A percentile compares a stretch with the other conserved stretches of the same genome.
Conservation (phyloP, 2,329 filamentous ascomycete genomes). For the Fusarium tanahbumbuense region DNA sequence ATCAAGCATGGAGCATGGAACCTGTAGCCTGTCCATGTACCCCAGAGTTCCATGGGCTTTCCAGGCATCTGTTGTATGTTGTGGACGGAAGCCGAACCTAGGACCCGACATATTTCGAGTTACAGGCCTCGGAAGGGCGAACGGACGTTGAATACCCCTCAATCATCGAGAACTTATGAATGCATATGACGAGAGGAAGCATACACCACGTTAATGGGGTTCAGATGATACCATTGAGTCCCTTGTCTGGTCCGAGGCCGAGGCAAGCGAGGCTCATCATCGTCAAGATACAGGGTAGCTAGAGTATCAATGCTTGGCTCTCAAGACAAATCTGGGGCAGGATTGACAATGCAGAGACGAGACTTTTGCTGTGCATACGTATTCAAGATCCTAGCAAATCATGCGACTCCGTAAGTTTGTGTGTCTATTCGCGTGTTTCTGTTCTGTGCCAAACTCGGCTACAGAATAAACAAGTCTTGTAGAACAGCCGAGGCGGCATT, state of each 20-base stretch:
- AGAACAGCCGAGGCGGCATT: not conserved
- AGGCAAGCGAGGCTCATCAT: constrained; percentile 20
- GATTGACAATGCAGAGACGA: constrained; percentile 27
- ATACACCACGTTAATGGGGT: constrained; percentile 8
- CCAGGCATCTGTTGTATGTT: constrained; percentile 1
- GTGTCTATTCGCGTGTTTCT: not conserved
- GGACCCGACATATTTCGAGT: constrained; percentile 17
- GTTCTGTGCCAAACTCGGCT: constrained; percentile 1
- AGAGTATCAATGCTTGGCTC: constrained; percentile 11
- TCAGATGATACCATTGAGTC: constrained; percentile 17
- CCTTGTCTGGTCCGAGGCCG: constrained; percentile 22
- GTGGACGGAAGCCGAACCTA: constrained; percentile 33
- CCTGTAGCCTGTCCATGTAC: constrained; percentile 1
- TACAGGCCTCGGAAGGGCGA: constrained; percentile 16
- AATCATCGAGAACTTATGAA: constrained; percentile 16
- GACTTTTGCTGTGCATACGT: constrained; percentile 18
- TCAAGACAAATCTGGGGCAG: constrained; percentile 7
- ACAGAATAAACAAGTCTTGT: not conserved
- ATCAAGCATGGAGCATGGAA: constrained; percentile 7
- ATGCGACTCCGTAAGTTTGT: not conserved
- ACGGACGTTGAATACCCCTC: constrained; percentile 23
- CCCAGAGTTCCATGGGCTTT: constrained; percentile 8
- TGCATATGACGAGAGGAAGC: constrained; percentile 15
- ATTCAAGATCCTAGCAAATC: constrained; percentile 26
- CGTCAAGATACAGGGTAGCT: constrained; percentile 16